Evolutionary conservation across 2,329 filamentous ascomycete genomes (phyloP), one percentile per base, ranked within the genome.

Genomic region (Scedosporium minutisporum): DNA sequence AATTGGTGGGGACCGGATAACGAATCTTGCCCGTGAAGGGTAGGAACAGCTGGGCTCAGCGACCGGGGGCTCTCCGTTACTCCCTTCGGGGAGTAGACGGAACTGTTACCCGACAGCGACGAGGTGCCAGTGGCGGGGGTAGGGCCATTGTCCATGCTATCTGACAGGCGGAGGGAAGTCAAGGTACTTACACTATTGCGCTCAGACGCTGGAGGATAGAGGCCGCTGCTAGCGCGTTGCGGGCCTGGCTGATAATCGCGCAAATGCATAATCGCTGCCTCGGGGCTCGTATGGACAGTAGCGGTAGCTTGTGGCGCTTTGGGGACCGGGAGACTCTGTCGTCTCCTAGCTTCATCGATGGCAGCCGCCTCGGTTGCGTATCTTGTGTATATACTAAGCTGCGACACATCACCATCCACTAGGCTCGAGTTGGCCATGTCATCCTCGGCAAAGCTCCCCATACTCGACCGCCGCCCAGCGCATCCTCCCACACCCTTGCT

Each of bases 401-500:
- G 75, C 2, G 82, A 79, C 55, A 86, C 83, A 63, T 87, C 84
- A 51, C 73, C 78, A 55, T 80, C 79, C 58, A 70, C 71, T 61
- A 78, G 72, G 58, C 79, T 79, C 18, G 79, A 74, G 18, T 82
- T 84, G 59, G 83, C 81, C 64, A 86, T 80, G 62, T 93, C 91
- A 42, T 92, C 89, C 18, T 88, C 87, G 29, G 85, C 88, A 73
- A 92, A 96, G 71, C 88, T 88, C 53, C 88, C 88, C 82, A 92
- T 87, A 69, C 93, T 97, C 46, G 91, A 87, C 66, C 95, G 84
- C 63, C 95, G 86, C 63, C 95, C 95, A 12, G 96, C 95, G 76
- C 95, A 99, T 58, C 95, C 95, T 62, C 95, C 95, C 62, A 93
- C 90, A 41, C 95, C 95, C 75, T 97, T 97, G 72, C 91, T 96